Evolutionary conservation across 768 basidiomycete genomes (phyloP), one percentile per base, ranked within the genome.

Genomic region (Mycena filopes): DNA sequence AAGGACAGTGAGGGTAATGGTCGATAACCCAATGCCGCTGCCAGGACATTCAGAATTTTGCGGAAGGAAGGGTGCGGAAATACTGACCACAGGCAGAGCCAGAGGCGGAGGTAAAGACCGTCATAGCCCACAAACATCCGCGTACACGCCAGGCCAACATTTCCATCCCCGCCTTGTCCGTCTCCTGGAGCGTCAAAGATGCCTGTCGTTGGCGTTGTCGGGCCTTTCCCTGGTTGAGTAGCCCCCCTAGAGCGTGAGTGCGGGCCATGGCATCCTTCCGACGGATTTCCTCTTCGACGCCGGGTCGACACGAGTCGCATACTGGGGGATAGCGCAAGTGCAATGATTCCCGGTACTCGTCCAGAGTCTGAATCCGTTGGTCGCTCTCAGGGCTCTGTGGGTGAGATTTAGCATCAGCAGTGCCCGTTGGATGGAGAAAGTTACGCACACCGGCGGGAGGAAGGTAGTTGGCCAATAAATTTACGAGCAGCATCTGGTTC

Each of bases 401-500:
- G 47, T 40, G 47, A 53, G 18, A 28, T 26, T 46, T 58, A 50
- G 40, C n/a, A 50, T n/a, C 55, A 33, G 16, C 9, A 18, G 21
- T 13, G 41, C 20, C 15, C 57, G 23, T 23, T 10, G 36, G 9
- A 36, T 36, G 36, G 54, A 36, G 31, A 41, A 28, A 65, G 9
- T 43, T 45, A 81, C 90, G 70, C 73, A 95, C 95, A 63, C 86
- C 84, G n/a, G 88, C 85, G 26, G 87, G 79, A 12, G 95, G 95
- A 1, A 97, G 84, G 76, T 96, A 98, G 71, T 92, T 95, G 18
- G 95, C 92, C 33, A 98, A 80, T 59, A 98, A 86, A 76, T 95
- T 94, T 65, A 93, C 81, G 56, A 95, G 81, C 41, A 98, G 84
- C 81, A 89, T 90, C 73, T 98, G 96, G 77, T 98, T 98, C n/a